Base-by-base conservation (phyloP, 345 rosid species). In the Ceriops tagal region DNA sequence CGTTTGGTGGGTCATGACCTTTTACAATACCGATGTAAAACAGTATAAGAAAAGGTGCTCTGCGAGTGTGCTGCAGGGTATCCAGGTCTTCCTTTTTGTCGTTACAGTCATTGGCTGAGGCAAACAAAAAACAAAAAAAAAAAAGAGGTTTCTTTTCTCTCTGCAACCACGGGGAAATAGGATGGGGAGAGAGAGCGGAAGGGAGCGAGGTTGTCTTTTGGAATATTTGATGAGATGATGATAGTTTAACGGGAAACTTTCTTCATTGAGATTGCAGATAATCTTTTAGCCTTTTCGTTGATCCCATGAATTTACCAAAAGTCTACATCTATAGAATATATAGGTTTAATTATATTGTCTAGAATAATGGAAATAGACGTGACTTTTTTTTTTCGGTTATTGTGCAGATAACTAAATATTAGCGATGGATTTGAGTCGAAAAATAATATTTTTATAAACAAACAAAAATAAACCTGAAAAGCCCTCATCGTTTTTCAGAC, bases 21-120 rank as follows among this genome's bases (percentile, higher is more conserved):
- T 77, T 67, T 46, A 75, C 51, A 66, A 62, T 19, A 67, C 62
- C 83, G 69, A 77, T 71, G 71, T 62, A 66, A 71, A 59, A 72
- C 67, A 68, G 71, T 62, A 66, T 66, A 62, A 72, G 70, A 78
- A 56, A 72, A 69, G 68, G 59, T 9, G 49, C 68, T 35, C 43
- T 24, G 43, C 39, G 67, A 13, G 31, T 35, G 72, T 49, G 64
- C 37, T 22, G 58, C 66, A 69, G 74, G 74, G 59, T 60, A 73
- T 66, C 60, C 66, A 22, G 76, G 24, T 26, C 63, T 70, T 67
- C 75, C 79, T 51, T 73, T 80, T 78, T 78, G 82, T 78, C 80
- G 62, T 72, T 30, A 68, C 55, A 10, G 46, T 72, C 71, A 31
- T 30, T 49, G 26, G 24, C 66, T 26, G 39, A 69, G 18, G 27